Percentiles rank a stretch among this genome's conserved stretches.
These are phyloP conservation scores for Fraxinus platypoda DNA, from an alignment of 305 asterid genomes.

Conservation along the genomic window DNA sequence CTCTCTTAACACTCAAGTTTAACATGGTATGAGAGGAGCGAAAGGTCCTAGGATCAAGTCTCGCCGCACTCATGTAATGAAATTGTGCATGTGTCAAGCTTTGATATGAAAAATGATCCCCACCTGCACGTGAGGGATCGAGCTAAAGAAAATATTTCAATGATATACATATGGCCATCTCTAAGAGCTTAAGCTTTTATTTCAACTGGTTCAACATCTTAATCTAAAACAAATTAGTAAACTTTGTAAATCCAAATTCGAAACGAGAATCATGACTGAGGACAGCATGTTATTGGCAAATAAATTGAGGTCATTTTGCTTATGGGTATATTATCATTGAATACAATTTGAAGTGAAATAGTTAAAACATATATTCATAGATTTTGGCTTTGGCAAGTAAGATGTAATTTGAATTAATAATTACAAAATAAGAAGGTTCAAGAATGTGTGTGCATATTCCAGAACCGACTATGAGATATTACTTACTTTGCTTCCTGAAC, in stretches of 20 bases:
- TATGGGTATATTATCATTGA: not conserved
- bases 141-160: not conserved
- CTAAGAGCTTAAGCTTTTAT: not conserved
- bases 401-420: slow-evolving; percentile 18
- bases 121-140: not conserved
- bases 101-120: not conserved
- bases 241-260: slow-evolving; percentile 18
- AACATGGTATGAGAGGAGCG: not conserved
- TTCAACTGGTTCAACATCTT: not conserved
- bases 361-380: slow-evolving; percentile 1
- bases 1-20: not conserved
- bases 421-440: slow-evolving; percentile 8
- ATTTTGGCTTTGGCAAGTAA: slow-evolving; percentile 4
- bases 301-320: slow-evolving; percentile 3
- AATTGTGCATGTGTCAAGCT: not conserved
- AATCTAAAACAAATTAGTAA: not conserved
- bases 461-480: slow-evolving; percentile 16
- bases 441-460: slow-evolving; percentile 2
- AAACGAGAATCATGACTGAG: slow-evolving; percentile 10
- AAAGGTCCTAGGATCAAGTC: not conserved
- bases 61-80: not conserved
- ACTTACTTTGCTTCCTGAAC: slow-evolving; percentile 96
- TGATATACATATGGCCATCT: not conserved
- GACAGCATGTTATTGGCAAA: not conserved
- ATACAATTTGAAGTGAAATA: slow-evolving; percentile 4